Conservation (phyloP, 371 early-diverging fungal genomes). For the Rhizopus microsporus region DNA sequence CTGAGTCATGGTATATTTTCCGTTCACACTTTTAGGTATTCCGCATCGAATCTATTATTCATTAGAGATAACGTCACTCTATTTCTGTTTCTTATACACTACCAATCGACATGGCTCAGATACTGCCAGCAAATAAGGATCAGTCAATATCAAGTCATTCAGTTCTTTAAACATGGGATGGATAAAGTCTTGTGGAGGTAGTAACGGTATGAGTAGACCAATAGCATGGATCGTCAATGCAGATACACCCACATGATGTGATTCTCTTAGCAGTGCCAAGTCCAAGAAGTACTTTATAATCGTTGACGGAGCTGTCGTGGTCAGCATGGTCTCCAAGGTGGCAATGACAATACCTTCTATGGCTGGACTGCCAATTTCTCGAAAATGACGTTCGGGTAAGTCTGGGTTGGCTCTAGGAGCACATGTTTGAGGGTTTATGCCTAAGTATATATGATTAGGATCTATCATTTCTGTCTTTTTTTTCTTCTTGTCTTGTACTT, state of each 20-base stretch:
- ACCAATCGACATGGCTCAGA: conserved; percentile 57
- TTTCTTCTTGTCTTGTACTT: conserved; percentile 32
- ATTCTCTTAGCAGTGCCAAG: conserved; percentile 44
- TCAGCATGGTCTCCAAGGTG: conserved; percentile 67
- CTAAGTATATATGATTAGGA: conserved; percentile 27
- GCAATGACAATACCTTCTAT: conserved; percentile 65
- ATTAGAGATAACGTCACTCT: background rate
- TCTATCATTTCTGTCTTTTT: conserved; percentile 23
- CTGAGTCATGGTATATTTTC: conserved; percentile 38
- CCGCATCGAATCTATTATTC: conserved; percentile 49
- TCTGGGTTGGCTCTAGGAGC: conserved; percentile 52
- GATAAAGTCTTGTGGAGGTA: conserved; percentile 47
- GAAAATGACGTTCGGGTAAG: conserved; percentile 76
- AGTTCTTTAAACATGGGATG: conserved; percentile 49
- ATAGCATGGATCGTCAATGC: conserved; percentile 51
- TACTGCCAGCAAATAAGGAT: conserved; percentile 47
- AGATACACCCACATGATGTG: conserved; percentile 49
- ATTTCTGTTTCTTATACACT: conserved; percentile 10
- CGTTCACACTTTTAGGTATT: conserved; percentile 42
- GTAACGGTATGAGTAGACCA: conserved; percentile 43
- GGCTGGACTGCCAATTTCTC: conserved; percentile 79
- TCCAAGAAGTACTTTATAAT: conserved; percentile 48
- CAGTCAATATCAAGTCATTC: conserved; percentile 36
- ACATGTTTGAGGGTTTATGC: conserved; percentile 56
- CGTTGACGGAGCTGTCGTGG: conserved; percentile 47